Percentiles rank a stretch among this genome's conserved stretches.
phyloP scores from a whole-genome alignment of 139 green algal genomes.

The Pseudopediastrum boryanum region DNA sequence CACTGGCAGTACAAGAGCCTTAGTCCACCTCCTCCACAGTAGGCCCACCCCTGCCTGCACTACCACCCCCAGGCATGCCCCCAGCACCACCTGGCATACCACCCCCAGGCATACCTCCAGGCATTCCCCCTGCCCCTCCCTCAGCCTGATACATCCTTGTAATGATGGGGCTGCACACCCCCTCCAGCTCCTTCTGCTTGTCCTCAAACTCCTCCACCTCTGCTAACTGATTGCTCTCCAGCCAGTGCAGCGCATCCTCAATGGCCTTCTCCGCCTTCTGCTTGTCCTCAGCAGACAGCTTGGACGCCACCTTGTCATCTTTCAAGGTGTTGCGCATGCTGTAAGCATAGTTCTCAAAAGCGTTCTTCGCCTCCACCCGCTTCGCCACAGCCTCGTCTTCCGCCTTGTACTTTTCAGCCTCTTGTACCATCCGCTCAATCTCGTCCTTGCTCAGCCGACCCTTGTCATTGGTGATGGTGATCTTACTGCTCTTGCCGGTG shows the following conservation, averaged over 20 bases:
- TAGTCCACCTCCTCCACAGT: conserved; percentile 92
- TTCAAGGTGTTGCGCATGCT: conserved; percentile 95
- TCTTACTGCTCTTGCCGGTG: conserved; percentile 96
- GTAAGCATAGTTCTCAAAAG: conserved; percentile 93
- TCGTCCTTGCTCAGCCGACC: conserved; percentile 97
- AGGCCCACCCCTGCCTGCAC: conserved; percentile 63
- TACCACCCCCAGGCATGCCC: conserved; percentile 28
- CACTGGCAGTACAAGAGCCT: too few species aligned
- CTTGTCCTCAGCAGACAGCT: conserved; percentile 90
- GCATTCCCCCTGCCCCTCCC: conserved; percentile 55
- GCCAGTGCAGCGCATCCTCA: conserved; percentile 86
- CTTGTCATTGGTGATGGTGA: conserved; percentile 99
- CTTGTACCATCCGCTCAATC: conserved; percentile 98
- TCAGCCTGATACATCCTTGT: conserved; percentile 75
- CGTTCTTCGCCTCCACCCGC: conserved; percentile 94
- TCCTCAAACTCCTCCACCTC: conserved; percentile 97
- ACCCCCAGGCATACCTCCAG: conserved; percentile 47
- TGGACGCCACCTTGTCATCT: conserved; percentile 86
- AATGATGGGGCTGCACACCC: conserved; percentile 92
- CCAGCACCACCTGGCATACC: conserved; percentile 24
- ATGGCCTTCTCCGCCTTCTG: conserved; percentile 87
- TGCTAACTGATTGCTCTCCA: conserved; percentile 95
- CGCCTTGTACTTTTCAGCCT: conserved; percentile 98
- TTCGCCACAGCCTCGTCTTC: conserved; percentile 93
- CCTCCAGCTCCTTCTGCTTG: conserved; percentile 98